These are phyloP conservation scores for Hippophae tibetana DNA, from an alignment of 306 rosid genomes.

Conservation along the genomic window DNA sequence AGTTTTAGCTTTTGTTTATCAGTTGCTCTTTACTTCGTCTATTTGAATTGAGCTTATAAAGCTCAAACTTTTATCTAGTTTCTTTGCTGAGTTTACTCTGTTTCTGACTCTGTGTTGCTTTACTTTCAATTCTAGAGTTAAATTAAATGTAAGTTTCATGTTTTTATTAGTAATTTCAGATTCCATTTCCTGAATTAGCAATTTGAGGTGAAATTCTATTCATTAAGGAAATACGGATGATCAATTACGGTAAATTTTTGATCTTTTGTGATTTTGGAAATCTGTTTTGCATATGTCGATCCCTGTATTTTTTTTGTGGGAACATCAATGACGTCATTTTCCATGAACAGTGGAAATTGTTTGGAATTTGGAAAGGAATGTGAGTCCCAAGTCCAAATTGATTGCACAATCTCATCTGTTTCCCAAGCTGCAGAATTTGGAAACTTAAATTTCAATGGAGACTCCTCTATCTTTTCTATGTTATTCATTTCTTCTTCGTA, in stretches of 20 bases:
- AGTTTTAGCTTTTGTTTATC: constrained; percentile 1
- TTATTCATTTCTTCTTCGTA: too few species aligned
- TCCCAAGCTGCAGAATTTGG: too few species aligned
- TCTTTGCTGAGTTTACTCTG: constrained; percentile 20
- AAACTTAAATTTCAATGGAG: too few species aligned
- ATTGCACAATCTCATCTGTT: background rate
- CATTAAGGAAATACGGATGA: background rate
- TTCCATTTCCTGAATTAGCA: too few species aligned
- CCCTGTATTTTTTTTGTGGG: constrained; percentile 44
- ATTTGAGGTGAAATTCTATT: background rate
- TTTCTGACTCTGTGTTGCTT: constrained; percentile 20
- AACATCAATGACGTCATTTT: constrained; percentile 43
- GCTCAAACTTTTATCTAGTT: constrained; percentile 19
- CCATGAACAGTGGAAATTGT: constrained; percentile 33
- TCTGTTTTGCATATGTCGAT: constrained; percentile 20
- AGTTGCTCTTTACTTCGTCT: constrained; percentile 16
- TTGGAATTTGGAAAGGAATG: constrained; percentile 9
- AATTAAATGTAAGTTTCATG: constrained; percentile 8
- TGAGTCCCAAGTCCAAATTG: constrained; percentile 20
- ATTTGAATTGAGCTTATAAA: constrained; percentile 24
- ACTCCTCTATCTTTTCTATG: too few species aligned
- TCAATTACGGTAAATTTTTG: constrained; percentile 5
- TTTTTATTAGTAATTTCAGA: background rate
- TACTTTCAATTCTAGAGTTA: constrained; percentile 20
- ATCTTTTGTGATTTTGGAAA: too few species aligned